Evolutionary conservation across 768 basidiomycete species (phyloP).

Genomic region (Rhizopogon roseolus): DNA sequence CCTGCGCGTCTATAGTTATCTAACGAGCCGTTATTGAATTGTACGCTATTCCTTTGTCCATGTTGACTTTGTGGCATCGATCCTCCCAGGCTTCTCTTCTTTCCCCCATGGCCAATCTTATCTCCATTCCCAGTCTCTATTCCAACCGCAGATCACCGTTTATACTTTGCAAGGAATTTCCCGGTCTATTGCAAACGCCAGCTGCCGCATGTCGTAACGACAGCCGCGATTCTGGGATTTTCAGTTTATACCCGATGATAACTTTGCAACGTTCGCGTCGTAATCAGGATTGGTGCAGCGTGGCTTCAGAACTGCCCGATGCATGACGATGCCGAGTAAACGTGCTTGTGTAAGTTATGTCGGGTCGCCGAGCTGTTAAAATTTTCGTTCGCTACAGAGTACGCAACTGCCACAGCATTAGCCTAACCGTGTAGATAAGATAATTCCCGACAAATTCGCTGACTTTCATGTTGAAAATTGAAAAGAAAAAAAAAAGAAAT

Average conservation of each 20-base stretch:
- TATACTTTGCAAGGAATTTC: background rate
- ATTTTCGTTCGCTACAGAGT: background rate
- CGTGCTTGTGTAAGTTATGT: too few species aligned
- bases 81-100: conserved; percentile 25
- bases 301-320: background rate
- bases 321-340: too few species aligned
- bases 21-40: conserved; percentile 23
- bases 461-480: background rate
- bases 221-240: background rate
- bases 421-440: background rate
- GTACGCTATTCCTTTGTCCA: conserved; percentile 12
- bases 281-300: background rate
- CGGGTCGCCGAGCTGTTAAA: too few species aligned
- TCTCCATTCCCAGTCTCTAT: conserved; percentile 3
- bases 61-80: conserved; percentile 21
- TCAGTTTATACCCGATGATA: background rate
- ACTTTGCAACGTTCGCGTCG: too few species aligned
- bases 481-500: background rate
- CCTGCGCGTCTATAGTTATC: conserved; percentile 26
- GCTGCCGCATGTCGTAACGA: background rate
- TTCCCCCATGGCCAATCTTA: conserved; percentile 10
- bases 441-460: background rate
- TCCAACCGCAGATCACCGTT: background rate
- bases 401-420: background rate
- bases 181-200: background rate